Base-by-base conservation (phyloP, 1,284 basidiomycete species). In the Albatrellus sp. region DNA sequence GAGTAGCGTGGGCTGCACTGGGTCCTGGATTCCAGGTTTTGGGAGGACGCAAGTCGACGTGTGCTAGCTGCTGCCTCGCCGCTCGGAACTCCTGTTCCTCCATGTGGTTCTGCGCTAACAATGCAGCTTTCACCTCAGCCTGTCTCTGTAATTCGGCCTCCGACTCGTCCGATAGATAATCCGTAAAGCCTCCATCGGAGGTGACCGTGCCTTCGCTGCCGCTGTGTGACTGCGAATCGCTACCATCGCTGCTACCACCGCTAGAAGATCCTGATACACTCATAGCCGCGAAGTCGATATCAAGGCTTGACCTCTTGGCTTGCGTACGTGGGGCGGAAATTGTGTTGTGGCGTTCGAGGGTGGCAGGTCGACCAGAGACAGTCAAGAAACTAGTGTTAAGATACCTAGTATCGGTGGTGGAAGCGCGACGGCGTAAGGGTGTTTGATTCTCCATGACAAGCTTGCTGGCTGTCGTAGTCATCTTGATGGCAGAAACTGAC, bases 121-220 rank as follows among this genome's bases (percentile, higher is more conserved):
- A 56, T 5, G 77, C 80, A 2, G 85, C 85, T 51, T 72, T 75
- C 20, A 74, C 75, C 55, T 88, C 85, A 9, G 84, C 84, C 60
- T 87, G 84, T 48, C 82, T 69, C 62, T 88, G 84, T 45, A 88
- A 61, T 59, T 88, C 84, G 36, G 77, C 83, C 54, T 88, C 84
- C 12, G 82, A 86, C 60, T 88, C 84, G 55, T 87, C 84, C 19
- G 85, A 88, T 28, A 88, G 62, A 59, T 88, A 88, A 57, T 88
- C 84, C 8, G 84, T 88, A 55, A 88, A 88, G 11, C 77, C 82
- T 8, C 84, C 85, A 54, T 87, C 84, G 10, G 82, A 85, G 12
- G 80, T 85, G 42, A 88, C 70, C 8, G 85, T 87, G 48, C 75
- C 74, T 55, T 82, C 81, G 45, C 75, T 68, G 30, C 60, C 57